Evolutionary conservation across 1,284 basidiomycete genomes (phyloP).

Genomic region (Cutaneotrichosporon mucoides): DNA sequence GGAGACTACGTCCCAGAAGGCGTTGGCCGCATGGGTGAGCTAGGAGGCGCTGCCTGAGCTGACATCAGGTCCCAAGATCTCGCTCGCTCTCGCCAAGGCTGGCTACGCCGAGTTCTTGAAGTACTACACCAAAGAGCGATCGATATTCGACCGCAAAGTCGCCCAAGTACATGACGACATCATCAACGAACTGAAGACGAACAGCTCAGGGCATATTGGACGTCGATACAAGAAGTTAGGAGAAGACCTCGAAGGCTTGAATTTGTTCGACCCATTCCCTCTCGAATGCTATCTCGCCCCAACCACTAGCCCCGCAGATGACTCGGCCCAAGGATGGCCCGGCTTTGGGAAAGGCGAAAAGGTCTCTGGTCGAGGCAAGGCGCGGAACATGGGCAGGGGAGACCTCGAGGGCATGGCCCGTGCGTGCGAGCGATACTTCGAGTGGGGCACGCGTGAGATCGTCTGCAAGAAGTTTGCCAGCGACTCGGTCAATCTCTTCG

Average conservation of each 20-base stretch:
- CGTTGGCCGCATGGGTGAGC: constrained; percentile 33
- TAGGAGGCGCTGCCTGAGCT: not conserved
- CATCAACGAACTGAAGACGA: constrained; percentile 65
- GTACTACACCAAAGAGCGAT: constrained; percentile 54
- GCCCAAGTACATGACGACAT: constrained; percentile 59
- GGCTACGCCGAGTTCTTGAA: constrained; percentile 56
- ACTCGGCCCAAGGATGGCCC: constrained; percentile 34
- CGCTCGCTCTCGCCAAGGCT: constrained; percentile 50
- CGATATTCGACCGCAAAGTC: constrained; percentile 43
- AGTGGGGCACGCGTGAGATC: constrained; percentile 74
- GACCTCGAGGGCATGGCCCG: constrained; percentile 66
- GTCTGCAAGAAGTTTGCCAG: constrained; percentile 44
- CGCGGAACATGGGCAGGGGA: constrained; percentile 35
- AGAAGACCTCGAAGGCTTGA: constrained; percentile 46
- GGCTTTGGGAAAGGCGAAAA: constrained; percentile 35
- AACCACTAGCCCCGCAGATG: constrained; percentile 24
- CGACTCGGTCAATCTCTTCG: constrained; percentile 35
- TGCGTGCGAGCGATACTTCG: constrained; percentile 78
- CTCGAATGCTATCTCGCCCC: constrained; percentile 72
- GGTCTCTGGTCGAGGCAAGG: constrained; percentile 24
- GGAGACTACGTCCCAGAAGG: constrained; percentile 77
- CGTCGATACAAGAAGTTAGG: constrained; percentile 60
- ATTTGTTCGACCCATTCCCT: constrained; percentile 62
- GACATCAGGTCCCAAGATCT: constrained; percentile 44
- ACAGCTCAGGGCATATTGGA: constrained; percentile 59